phyloP scores from a whole-genome alignment of 1,284 basidiomycete genomes.

The Ustilago sp. region DNA sequence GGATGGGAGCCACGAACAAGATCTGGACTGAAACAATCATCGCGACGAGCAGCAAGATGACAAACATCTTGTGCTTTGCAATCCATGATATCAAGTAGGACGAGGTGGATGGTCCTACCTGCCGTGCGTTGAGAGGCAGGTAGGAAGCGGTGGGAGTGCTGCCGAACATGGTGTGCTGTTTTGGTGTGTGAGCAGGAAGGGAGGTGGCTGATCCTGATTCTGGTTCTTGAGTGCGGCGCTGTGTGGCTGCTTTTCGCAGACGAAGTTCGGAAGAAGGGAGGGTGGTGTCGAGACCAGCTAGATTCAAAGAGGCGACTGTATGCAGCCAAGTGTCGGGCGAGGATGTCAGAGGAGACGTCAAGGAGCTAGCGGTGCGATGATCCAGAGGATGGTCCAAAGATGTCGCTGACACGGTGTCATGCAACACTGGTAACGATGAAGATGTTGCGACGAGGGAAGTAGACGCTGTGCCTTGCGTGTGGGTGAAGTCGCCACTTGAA shows the following conservation, averaged over 20 bases:
- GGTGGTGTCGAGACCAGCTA: neutral
- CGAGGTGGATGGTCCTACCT: slow-evolving; percentile 24
- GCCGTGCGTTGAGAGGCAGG: slow-evolving; percentile 43
- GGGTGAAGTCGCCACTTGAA: neutral
- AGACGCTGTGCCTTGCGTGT: neutral
- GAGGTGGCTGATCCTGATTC: neutral
- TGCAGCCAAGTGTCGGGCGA: slow-evolving; percentile 2
- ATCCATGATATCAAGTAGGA: slow-evolving; percentile 46
- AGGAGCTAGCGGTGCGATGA: neutral
- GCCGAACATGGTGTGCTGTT: slow-evolving; percentile 34
- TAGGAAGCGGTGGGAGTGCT: slow-evolving; percentile 35
- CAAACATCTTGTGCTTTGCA: slow-evolving; percentile 48
- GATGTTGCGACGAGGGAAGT: neutral
- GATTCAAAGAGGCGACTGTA: slow-evolving; percentile 2
- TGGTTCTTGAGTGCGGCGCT: neutral
- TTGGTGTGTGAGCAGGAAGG: neutral
- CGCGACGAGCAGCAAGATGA: slow-evolving; percentile 41
- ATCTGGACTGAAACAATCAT: slow-evolving; percentile 40
- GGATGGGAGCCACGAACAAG: slow-evolving; percentile 32
- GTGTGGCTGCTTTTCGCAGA: slow-evolving; percentile 20
- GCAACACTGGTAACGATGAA: neutral
- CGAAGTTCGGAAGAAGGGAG: slow-evolving; percentile 25
- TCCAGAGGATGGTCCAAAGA: slow-evolving; percentile 1
- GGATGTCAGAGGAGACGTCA: neutral
- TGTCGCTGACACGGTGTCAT: neutral